A percentile compares a stretch with the other conserved stretches of the same genome.
These are phyloP conservation scores for Penicillium goetzii DNA, from an alignment of 495 filamentous ascomycete genomes.

Conservation along the genomic window DNA sequence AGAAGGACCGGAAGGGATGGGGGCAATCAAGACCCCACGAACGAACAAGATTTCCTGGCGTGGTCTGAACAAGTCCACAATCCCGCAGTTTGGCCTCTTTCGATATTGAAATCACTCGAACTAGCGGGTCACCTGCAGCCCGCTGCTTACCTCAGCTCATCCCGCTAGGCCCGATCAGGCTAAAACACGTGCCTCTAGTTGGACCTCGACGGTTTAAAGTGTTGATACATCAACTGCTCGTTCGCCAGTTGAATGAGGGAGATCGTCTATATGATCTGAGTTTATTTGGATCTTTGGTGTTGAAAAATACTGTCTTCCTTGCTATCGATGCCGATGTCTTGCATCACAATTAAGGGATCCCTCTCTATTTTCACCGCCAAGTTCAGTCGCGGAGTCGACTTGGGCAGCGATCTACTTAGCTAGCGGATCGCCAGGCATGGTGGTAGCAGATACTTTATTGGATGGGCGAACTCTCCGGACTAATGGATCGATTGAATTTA, in stretches of 20 bases:
- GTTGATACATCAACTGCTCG: neutral
- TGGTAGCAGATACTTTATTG: conserved; percentile 4
- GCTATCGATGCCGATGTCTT: neutral
- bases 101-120: conserved; percentile 13
- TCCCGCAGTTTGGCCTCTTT: neutral
- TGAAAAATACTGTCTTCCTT: neutral
- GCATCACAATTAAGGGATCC: neutral
- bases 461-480: conserved; percentile 6
- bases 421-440: neutral
- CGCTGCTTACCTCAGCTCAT: conserved; percentile 17
- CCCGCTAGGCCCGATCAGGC: conserved; percentile 18
- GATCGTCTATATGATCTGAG: neutral
- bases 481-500: neutral
- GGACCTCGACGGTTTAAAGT: neutral
- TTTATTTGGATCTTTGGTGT: neutral
- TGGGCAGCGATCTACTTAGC: conserved; percentile 4
- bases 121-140: conserved; percentile 22
- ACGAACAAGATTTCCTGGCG: conserved; percentile 4
- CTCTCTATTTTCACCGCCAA: conserved; percentile 12
- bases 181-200: conserved; percentile 14
- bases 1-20: conserved; percentile 29
- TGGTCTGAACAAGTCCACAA: conserved; percentile 9
- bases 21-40: conserved; percentile 12
- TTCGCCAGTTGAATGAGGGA: neutral
- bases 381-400: neutral